Conservation (phyloP, 805 yeast genomes). For the Yarrowia yakushimensis region DNA sequence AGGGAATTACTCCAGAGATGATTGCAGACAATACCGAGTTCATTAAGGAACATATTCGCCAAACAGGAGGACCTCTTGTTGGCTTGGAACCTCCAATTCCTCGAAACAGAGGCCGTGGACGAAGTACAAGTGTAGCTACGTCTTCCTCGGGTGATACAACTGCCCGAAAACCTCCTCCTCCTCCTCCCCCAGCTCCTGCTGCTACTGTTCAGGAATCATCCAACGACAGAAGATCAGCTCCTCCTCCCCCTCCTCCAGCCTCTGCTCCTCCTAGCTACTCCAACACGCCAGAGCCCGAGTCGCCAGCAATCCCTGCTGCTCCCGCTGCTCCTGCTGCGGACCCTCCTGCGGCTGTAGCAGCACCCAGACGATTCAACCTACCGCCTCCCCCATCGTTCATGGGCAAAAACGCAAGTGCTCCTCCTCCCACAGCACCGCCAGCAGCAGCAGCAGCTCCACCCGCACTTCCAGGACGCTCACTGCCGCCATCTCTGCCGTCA, state of each 20-base stretch:
- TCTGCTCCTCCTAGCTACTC: conserved; percentile 28
- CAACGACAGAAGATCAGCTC: conserved; percentile 26
- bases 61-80: conserved; percentile 74
- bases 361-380: conserved; percentile 20
- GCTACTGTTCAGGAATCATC: conserved; percentile 25
- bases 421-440: conserved; percentile 28
- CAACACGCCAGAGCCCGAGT: conserved; percentile 31
- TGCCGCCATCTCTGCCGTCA: conserved; percentile 27
- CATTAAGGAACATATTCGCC: conserved; percentile 69
- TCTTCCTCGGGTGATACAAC: conserved; percentile 31
- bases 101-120: conserved; percentile 42
- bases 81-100: conserved; percentile 86
- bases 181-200: conserved; percentile 27
- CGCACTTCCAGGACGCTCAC: conserved; percentile 26
- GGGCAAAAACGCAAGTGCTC: conserved; percentile 23
- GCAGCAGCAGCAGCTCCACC: conserved; percentile 30
- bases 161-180: conserved; percentile 30
- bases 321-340: conserved; percentile 24
- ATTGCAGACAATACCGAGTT: conserved; percentile 81
- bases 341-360: conserved; percentile 12
- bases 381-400: conserved; percentile 25
- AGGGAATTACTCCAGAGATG: conserved; percentile 84
- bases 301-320: conserved; percentile 31
- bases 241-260: conserved; percentile 29
- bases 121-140: conserved; percentile 25